Evolutionary conservation across 768 basidiomycete species (phyloP), one percentile per base, ranked within the genome.

Genomic region (Lyophyllum decastes): DNA sequence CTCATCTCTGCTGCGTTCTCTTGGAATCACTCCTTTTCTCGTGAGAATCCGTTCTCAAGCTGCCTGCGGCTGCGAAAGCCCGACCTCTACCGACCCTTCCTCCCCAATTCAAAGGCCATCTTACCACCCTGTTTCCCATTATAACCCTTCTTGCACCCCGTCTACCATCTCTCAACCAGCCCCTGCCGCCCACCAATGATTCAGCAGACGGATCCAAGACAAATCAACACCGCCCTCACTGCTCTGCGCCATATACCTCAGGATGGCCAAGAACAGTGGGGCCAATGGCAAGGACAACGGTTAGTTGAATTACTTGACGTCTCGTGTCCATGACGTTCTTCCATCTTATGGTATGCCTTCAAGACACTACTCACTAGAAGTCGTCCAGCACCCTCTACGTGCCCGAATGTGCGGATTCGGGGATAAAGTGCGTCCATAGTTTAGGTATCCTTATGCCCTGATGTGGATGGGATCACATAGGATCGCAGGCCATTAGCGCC

Each of bases 371-470:
- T 85, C 87, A 14, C 81, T 96, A 41, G 88, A 92, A 62, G 84
- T 95, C 65, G 82, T 92, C 2, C 95, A 97, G 70, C 85, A 95
- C 64, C 95, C 95, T 40, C 72, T 92, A 47, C 85, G 95, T 43
- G 95, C 95, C 49, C 85, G 95, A 62, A 95, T 95, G 88, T 96
- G 95, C 70, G 95, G 95, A 11, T 95, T 96, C 72, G 95, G 95
- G 45, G 94, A 97, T 79, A 96, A 95, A 80, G 94, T 94, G 64
- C 58, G 68, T 63, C 53, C 38, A 51, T 22, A 49, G 49, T 54
- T 61, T 64, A 60, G 62, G 54, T 54, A 61, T 45, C 48, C 21
- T 50, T 58, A 54, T 62, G 48, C 40, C 43, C 57, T 61, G 38
- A 63, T 58, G 50, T 57, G 53, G 55, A 62, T 51, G 24, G 58